Evolutionary conservation across 2,329 filamentous ascomycete species (phyloP), one percentile per base, ranked within the genome.

Genomic region (Colletotrichum limetticola): DNA sequence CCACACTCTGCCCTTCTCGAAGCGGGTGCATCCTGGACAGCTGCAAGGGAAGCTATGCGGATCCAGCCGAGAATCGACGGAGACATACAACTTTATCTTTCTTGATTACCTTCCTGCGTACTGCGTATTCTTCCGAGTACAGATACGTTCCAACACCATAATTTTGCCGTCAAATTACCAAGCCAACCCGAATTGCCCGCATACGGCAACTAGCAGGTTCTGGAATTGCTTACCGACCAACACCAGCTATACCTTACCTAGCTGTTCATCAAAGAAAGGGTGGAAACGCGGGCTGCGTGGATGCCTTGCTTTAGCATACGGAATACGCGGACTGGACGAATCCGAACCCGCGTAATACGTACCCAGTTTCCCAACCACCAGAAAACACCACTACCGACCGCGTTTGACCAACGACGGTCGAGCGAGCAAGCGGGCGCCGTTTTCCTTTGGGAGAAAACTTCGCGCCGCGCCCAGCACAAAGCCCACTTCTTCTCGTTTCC

Each of bases 241-340:
- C 49, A 9, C 28, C 35, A 9, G 61, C 32, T n/a, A n/a, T 49
- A 49, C 16, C 14, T 49, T 49, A 49, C 32, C 32, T 35, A 35
- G 32, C 32, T 35, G 37, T 49, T 49, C 42, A 60, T 64, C 19
- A n/a, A 28, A 63, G 49, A n/a, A 28, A 63, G 49, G 61, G 22
- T 19, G 28, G 49, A 8, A 55, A 46, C n/a, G 22, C 26, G 30
- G 35, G 52, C 16, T 65, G 35, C 64, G 53, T 59, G 63, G 68
- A 24, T 66, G 62, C 68, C 62, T 55, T 42, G 68, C 59, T 61
- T 24, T 24, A 22, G 1, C 24, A 26, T n/a, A 30, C 66, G 66
- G 70, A 65, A 62, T 72, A 57, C 70, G 70, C 70, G 70, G 66
- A 61, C 56, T 60, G n/a, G 55, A 55, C 37, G 60, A 70, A 72